Percentiles rank a stretch among this genome's conserved stretches.
phyloP scores from a whole-genome alignment of 306 rosid species.

The Sphenostylis stenocarpa region DNA sequence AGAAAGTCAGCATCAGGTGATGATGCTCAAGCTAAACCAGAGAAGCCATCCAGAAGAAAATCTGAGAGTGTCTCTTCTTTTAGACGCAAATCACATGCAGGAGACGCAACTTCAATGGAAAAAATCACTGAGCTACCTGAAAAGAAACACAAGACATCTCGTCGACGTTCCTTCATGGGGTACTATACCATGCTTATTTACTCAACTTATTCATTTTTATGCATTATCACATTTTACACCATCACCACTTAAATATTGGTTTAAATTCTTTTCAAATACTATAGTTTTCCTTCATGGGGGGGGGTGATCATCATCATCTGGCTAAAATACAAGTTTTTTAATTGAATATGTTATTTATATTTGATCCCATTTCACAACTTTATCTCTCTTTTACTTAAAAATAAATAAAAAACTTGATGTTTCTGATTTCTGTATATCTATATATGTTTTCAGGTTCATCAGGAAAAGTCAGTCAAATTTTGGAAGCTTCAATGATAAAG shows the following conservation, averaged over 20 bases:
- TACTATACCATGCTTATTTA: constrained; percentile 25
- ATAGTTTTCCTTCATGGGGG: constrained; percentile 28
- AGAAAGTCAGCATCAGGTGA: constrained; percentile 51
- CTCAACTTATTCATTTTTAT: not conserved
- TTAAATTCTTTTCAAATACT: not conserved
- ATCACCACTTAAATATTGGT: too few relatives aligned
- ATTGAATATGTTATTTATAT: not conserved
- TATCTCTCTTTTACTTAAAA: too few relatives aligned
- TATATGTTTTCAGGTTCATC: constrained; percentile 55
- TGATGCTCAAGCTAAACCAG: constrained; percentile 33
- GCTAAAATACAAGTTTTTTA: not conserved
- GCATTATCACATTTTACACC: not conserved
- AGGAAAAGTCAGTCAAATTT: constrained; percentile 53
- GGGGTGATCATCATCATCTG: not conserved
- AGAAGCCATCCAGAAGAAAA: constrained; percentile 50
- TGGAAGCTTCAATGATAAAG: constrained; percentile 46
- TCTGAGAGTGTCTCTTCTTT: constrained; percentile 55
- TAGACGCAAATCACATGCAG: constrained; percentile 51
- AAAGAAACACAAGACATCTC: constrained; percentile 54
- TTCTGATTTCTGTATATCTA: not conserved
- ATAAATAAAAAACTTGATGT: too few relatives aligned
- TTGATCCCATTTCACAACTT: not conserved
- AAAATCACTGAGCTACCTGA: constrained; percentile 60
- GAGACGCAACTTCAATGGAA: constrained; percentile 50
- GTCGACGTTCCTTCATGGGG: constrained; percentile 85